Percentiles rank a stretch among this genome's conserved stretches.
phyloP scores from a whole-genome alignment of 2,329 filamentous ascomycete species.

The Pseudocercospora vitis region DNA sequence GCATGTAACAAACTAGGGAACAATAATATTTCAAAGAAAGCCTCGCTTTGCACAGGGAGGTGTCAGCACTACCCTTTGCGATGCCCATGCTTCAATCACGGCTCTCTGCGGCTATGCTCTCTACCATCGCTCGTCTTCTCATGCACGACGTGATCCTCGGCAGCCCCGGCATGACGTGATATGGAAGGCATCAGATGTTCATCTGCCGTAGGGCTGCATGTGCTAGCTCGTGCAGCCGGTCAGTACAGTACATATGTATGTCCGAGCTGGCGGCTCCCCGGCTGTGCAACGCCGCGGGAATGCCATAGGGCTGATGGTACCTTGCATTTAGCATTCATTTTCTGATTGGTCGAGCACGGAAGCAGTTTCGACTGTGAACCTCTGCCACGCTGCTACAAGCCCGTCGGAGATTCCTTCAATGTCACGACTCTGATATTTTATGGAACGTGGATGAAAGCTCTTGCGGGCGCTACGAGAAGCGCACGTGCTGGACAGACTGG shows the following conservation, averaged over 20 bases:
- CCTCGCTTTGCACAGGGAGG: too few relatives aligned
- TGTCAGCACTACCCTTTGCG: too few relatives aligned
- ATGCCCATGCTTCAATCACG: too few relatives aligned
- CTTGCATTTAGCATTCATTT: conserved; percentile 1
- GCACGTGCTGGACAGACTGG: neutral
- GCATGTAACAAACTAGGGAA: too few relatives aligned
- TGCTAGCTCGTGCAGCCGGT: neutral
- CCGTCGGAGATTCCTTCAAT: too few relatives aligned
- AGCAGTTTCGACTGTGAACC: neutral
- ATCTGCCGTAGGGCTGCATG: neutral
- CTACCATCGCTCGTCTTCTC: neutral
- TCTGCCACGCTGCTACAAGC: too few relatives aligned
- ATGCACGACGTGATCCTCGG: neutral
- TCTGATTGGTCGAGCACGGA: neutral
- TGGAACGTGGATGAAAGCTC: conserved; percentile 1
- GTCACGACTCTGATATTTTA: neutral
- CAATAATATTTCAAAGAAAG: conserved; percentile 1
- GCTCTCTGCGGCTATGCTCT: neutral
- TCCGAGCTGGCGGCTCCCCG: neutral
- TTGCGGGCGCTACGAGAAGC: conserved; percentile 1
- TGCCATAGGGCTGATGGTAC: neutral
- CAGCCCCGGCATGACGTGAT: neutral
- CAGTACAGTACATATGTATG: too few relatives aligned
- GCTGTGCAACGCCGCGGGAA: neutral
- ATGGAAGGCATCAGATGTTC: neutral